Evolutionary conservation across 495 filamentous ascomycete genomes (phyloP), one percentile per base, ranked within the genome.

Genomic region (Lepidopterella palustris): DNA sequence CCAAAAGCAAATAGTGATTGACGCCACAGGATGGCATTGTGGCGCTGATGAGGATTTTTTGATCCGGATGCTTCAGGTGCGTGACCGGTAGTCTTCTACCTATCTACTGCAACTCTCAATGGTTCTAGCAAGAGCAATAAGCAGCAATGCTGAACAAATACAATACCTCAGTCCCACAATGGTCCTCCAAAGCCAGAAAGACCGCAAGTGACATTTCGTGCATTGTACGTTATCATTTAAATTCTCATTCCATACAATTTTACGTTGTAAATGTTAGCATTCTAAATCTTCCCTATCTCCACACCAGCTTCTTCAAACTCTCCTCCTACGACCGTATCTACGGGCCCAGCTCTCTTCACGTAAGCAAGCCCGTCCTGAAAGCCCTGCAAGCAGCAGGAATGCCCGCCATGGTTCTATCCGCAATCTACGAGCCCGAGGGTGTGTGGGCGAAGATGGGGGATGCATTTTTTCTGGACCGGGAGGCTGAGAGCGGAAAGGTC

Each of bases 391-490:
- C 23, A 31, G 60, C 55, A 13, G 60, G 60, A 15, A 29, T 63
- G 4, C 58, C 60, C 1, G 20, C 2, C 25, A n/a, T 27, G 0
- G 39, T 59, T 24, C 18, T 63, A 2, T 8, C 15, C 18, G 10
- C 3, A 15, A 59, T 63, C 21, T 63, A 47, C 39, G n/a, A 21
- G 2, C 11, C 32, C 2, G 42, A 55, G 24, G 55, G 47, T 11
- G 5, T 1, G 1, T 63, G 60, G 60, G 48, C 55, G 15, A 63
- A 63, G 23, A 58, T 63, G 60, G 54, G 55, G 25, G 58, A 49
- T 28, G 49, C 53, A 15, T 45, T 39, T 21, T 58, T 57, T 20
- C 11, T 28, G 24, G 27, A 35, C 5, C 13, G 54, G 24, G 49
- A 58, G n/a, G n/a, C n/a, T 28, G 15, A 58, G 5, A 21, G 27